Percentiles rank a stretch among this genome's conserved stretches.
Conservation (phyloP, 345 rosid genomes). For the Lepidium aucheri region DNA sequence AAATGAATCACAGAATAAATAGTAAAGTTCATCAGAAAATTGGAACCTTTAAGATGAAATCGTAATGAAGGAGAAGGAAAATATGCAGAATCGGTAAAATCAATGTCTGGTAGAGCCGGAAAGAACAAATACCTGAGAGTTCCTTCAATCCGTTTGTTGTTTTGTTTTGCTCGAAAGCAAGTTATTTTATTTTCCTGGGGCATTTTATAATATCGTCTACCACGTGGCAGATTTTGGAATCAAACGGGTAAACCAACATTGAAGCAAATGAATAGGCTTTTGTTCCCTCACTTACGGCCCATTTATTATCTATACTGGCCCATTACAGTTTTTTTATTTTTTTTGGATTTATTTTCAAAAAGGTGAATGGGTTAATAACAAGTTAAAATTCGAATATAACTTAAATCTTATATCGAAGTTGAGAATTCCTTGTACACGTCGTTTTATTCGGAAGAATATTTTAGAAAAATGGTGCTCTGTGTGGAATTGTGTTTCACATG, state of each 20-base stretch:
- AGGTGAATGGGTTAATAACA: background rate
- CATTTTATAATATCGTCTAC: background rate
- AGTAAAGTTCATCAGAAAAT: background rate
- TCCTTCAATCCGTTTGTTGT: background rate
- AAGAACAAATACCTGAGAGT: background rate
- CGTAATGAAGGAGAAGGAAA: background rate
- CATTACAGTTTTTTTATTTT: background rate
- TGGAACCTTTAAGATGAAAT: background rate
- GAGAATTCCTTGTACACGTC: slow-evolving; percentile 20
- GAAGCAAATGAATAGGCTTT: slow-evolving; percentile 9
- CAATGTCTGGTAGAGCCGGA: background rate
- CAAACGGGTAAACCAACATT: background rate
- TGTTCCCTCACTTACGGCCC: background rate
- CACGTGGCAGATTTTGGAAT: background rate
- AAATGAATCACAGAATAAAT: background rate
- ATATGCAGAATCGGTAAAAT: background rate
- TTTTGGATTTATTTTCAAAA: background rate
- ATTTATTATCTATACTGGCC: background rate
- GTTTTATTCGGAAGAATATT: slow-evolving; percentile 19
- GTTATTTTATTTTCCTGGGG: background rate
- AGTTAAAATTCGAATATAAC: slow-evolving; percentile 6
- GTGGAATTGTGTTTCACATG: background rate
- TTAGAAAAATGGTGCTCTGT: background rate
- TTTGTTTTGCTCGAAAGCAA: background rate
- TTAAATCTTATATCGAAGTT: background rate